Conservation (phyloP, 2,329 filamentous ascomycete species). For the Sclerotinia borealis region DNA sequence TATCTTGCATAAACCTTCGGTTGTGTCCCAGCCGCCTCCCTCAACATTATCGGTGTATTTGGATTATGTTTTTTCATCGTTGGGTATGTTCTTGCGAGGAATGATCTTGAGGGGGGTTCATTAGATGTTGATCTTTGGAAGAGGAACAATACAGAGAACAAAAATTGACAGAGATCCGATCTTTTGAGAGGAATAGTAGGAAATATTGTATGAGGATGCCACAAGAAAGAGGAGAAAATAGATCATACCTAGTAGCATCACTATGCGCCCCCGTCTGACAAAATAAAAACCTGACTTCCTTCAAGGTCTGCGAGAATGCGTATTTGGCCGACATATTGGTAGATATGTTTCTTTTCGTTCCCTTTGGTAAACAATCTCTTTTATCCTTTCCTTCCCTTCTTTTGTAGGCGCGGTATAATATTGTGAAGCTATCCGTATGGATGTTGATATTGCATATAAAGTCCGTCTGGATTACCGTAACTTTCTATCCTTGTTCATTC, state of each 20-base stretch:
- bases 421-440: neutral
- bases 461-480: neutral
- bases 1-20: slow-evolving; percentile 91
- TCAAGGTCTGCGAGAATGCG: slow-evolving; percentile 80
- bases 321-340: slow-evolving; percentile 82
- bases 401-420: neutral
- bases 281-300: slow-evolving; percentile 95
- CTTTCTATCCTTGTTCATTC: neutral
- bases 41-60: slow-evolving; percentile 84
- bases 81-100: slow-evolving; percentile 86
- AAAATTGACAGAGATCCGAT: too few relatives aligned
- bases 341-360: slow-evolving; percentile 14
- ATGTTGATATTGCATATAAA: neutral
- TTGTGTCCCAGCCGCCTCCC: slow-evolving; percentile 78
- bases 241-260: slow-evolving; percentile 71
- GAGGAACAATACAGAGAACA: neutral
- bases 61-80: slow-evolving; percentile 99
- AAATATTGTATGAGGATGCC: neutral
- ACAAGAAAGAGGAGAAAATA: neutral
- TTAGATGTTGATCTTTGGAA: neutral
- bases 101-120: slow-evolving; percentile 54
- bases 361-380: slow-evolving; percentile 14
- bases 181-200: neutral
- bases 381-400: neutral
- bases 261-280: slow-evolving; percentile 92